These are phyloP conservation scores for Blastomyces silverae DNA, from an alignment of 2,329 filamentous ascomycete species.

Conservation along the genomic window DNA sequence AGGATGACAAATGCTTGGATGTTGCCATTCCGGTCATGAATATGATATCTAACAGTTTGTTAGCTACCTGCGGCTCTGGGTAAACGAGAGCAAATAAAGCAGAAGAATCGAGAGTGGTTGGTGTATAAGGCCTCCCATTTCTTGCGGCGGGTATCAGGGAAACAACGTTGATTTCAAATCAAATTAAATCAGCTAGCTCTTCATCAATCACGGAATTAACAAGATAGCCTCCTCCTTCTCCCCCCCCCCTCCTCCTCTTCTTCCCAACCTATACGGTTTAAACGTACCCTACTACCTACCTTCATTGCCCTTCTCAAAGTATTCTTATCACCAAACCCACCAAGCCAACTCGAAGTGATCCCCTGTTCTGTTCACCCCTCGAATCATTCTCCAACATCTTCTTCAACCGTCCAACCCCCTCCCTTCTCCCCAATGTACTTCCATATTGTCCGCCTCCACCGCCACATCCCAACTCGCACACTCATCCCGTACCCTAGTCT, in stretches of 20 bases:
- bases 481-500: slow-evolving; percentile 23
- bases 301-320: neutral
- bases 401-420: neutral
- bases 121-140: neutral
- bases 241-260: neutral
- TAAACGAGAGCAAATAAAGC: neutral
- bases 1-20: neutral
- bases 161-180: neutral
- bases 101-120: neutral
- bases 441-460: slow-evolving; percentile 20
- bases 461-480: slow-evolving; percentile 25
- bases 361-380: too few species aligned
- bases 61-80: neutral
- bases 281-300: neutral
- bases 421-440: slow-evolving; percentile 21
- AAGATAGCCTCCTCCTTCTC: neutral
- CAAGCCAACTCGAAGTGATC: neutral
- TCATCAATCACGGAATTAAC: neutral
- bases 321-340: neutral
- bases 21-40: neutral
- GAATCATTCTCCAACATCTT: neutral
- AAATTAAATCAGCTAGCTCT: neutral
- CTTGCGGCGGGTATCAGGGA: neutral
- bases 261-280: neutral
- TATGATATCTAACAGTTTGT: slow-evolving; percentile 1